Evolutionary conservation across 1,284 basidiomycete species (phyloP).

Genomic region (Ustilago sp.): DNA sequence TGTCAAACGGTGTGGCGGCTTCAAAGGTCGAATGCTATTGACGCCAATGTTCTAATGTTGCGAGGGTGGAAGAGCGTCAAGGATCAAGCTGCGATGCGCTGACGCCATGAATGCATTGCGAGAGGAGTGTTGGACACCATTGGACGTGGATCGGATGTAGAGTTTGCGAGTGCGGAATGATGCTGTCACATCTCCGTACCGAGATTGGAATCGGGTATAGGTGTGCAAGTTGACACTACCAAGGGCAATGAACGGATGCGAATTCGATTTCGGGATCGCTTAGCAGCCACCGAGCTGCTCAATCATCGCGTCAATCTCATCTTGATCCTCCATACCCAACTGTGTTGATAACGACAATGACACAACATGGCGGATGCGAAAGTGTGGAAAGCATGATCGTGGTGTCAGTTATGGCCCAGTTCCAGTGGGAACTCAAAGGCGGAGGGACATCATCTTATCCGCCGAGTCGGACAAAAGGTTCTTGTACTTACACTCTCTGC

Average conservation of each 20-base stretch:
- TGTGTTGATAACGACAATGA: constrained; percentile 29
- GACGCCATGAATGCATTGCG: background rate
- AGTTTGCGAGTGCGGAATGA: background rate
- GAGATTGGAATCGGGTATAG: constrained; percentile 24
- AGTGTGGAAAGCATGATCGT: background rate
- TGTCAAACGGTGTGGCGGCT: background rate
- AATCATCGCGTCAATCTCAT: constrained; percentile 69
- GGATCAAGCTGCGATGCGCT: background rate
- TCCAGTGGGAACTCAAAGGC: background rate
- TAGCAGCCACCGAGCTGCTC: constrained; percentile 66
- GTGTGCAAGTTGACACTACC: background rate
- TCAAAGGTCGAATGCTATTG: background rate
- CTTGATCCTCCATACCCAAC: constrained; percentile 68
- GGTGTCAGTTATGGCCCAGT: background rate
- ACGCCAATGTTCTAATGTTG: background rate
- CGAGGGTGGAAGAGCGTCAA: background rate
- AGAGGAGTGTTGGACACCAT: background rate
- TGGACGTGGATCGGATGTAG: background rate
- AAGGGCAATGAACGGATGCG: background rate
- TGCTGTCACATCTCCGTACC: background rate
- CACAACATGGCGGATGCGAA: background rate
- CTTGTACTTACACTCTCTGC: constrained; percentile 63
- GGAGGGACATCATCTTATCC: background rate
- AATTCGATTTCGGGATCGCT: background rate
- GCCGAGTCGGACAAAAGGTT: background rate